Evolutionary conservation across 768 basidiomycete genomes (phyloP), one percentile per base, ranked within the genome.

Genomic region (Exidia glandulosa): DNA sequence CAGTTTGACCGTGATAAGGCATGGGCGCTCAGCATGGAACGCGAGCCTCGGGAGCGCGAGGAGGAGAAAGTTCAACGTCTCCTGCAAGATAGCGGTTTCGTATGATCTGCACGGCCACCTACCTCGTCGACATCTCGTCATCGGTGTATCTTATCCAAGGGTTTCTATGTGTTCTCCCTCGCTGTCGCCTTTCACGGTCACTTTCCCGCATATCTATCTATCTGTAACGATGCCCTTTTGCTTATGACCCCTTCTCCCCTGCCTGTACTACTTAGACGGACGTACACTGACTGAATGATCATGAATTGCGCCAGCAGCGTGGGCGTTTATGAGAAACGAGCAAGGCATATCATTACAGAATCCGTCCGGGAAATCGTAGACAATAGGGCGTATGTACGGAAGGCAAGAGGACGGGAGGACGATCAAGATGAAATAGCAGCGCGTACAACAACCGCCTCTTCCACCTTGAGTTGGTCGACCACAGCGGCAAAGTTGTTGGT

Each of bases 21-120:
- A 70, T 98, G 94, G 86, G 80, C 84, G 59, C 77, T 89, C 59
- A 93, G 89, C 73, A 75, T 95, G 60, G 85, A 88, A 68, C 79
- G 90, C 27, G 95, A 99, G 70, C 95, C 95, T 23, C 81, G 93
- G 62, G 95, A 99, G 73, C 80, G 92, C 50, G 95, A 97, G 66
- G 93, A 95, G 64, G 95, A 96, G 75, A 92, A 93, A 78, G 94
- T 96, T 90, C 90, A 90, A 7, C 79, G 90, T 52, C 74, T 93
- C 61, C 74, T 93, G 36, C 90, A 93, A 69, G 90, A 93, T 72
- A 90, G 88, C 61, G 90, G 90, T 41, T 93, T 93, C 76, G 73
- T 91, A 73, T 91, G 60, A 45, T 23, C n/a, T n/a, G 19, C 41
- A 19, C 5, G 41, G 6, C 1, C 41, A n/a, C n/a, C n/a, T n/a